These are phyloP conservation scores for Candida schatavii DNA, from an alignment of 805 yeast genomes.

Conservation along the genomic window DNA sequence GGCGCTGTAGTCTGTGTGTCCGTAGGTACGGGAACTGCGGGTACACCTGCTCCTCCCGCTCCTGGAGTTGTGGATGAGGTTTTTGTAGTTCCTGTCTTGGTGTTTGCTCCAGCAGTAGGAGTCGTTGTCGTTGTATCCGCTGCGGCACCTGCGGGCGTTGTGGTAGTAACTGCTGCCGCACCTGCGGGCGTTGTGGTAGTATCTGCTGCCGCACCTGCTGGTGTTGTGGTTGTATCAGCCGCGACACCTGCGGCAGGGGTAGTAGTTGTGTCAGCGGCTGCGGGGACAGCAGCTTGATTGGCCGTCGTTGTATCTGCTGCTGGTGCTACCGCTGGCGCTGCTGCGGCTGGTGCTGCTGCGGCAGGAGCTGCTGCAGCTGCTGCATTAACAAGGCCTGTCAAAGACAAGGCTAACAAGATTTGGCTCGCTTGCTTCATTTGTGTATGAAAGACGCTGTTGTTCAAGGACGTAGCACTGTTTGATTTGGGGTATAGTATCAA, in stretches of 20 bases:
- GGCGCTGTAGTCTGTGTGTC: constrained; percentile 16
- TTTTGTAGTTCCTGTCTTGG: constrained; percentile 12
- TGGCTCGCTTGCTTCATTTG: background rate
- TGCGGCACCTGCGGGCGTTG: constrained; percentile 17
- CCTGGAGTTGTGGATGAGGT: constrained; percentile 14
- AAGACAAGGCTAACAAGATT: background rate
- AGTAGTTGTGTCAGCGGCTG: constrained; percentile 11
- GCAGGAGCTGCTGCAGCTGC: constrained; percentile 7
- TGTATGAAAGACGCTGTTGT: too few relatives aligned
- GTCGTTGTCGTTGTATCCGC: constrained; percentile 15
- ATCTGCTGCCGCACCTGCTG: constrained; percentile 14
- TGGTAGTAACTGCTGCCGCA: constrained; percentile 15
- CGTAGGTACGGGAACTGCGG: constrained; percentile 17
- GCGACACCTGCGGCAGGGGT: constrained; percentile 12
- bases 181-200: constrained; percentile 17
- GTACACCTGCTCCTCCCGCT: constrained; percentile 14
- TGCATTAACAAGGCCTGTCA: constrained; percentile 11
- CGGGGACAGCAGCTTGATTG: constrained; percentile 13
- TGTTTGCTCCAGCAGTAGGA: constrained; percentile 15
- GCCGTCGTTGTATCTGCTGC: constrained; percentile 10
- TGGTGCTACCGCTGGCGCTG: constrained; percentile 7
- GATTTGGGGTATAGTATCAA: too few relatives aligned
- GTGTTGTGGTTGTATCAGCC: constrained; percentile 14
- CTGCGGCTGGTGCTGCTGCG: constrained; percentile 11
- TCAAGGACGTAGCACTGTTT: too few relatives aligned